Percentiles rank a stretch among this genome's conserved stretches.
These are phyloP conservation scores for Colletotrichum paranaense DNA, from an alignment of 2,329 filamentous ascomycete genomes.

Conservation along the genomic window DNA sequence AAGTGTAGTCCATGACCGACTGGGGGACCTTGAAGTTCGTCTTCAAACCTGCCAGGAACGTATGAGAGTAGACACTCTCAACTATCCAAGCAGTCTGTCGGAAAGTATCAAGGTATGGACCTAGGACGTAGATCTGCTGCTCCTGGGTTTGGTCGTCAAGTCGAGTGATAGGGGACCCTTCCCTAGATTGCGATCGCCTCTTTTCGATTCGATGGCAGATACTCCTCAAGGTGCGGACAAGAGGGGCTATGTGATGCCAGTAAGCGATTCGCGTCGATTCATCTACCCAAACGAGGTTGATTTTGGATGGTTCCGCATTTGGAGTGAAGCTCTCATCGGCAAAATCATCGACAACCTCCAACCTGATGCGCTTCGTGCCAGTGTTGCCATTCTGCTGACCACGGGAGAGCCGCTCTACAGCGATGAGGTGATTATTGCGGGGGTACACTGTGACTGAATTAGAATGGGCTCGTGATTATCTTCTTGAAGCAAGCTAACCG, in stretches of 20 bases:
- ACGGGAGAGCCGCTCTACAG: constrained; percentile 16
- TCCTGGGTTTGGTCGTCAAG: neutral
- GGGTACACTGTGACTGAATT: constrained; percentile 16
- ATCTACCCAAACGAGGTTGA: constrained; percentile 28
- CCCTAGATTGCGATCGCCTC: neutral
- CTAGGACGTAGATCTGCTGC: constrained; percentile 1
- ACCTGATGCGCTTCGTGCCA: constrained; percentile 23
- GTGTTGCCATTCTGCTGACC: constrained; percentile 13
- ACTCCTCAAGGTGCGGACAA: constrained; percentile 16
- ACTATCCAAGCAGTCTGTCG: constrained; percentile 20
- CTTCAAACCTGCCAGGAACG: constrained; percentile 22
- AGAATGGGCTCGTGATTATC: neutral
- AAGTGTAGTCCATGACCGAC: constrained; percentile 21
- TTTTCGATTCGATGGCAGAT: constrained; percentile 8
- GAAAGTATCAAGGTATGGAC: neutral
- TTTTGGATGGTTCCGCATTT: neutral
- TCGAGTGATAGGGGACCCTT: neutral
- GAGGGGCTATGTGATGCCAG: constrained; percentile 29
- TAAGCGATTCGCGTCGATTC: constrained; percentile 27
- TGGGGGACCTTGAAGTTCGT: constrained; percentile 11
- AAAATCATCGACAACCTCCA: constrained; percentile 2
- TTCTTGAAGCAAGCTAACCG: constrained; percentile 7
- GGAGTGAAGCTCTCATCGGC: neutral
- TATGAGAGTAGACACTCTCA: constrained; percentile 30
- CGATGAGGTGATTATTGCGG: constrained; percentile 13